A percentile compares a stretch with the other conserved stretches of the same genome.
Evolutionary conservation across 2,329 filamentous ascomycete species (phyloP).

Genomic region (Clonostachys chloroleuca): DNA sequence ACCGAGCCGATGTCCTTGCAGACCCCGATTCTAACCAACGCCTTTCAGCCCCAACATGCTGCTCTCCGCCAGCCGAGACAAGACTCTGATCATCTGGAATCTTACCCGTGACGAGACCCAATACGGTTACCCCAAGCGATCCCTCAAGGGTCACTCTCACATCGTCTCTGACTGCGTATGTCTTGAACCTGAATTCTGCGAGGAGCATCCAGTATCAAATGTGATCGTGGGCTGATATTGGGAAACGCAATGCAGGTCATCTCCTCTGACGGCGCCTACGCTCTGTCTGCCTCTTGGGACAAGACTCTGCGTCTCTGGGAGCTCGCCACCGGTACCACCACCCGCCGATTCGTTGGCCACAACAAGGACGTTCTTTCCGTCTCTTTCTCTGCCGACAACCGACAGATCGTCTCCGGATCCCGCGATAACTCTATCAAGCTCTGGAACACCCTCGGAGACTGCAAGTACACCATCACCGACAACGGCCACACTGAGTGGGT

Average conservation of each 20-base stretch:
- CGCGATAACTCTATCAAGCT: constrained; percentile 99
- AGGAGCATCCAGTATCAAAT: constrained; percentile 3
- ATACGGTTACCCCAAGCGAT: constrained; percentile 99
- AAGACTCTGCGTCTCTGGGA: constrained; percentile 99
- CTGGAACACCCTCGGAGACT: constrained; percentile 99
- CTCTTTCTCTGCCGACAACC: constrained; percentile 99
- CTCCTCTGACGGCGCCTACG: constrained; percentile 98
- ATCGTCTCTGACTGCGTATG: constrained; percentile 99
- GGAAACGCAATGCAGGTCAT: constrained; percentile 65
- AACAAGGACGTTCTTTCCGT: constrained; percentile 99
- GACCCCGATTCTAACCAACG: constrained; percentile 9
- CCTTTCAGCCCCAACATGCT: constrained; percentile 90
- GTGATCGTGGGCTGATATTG: constrained; percentile 4
- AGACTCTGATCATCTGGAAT: constrained; percentile 99
- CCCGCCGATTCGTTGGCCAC: constrained; percentile 97
- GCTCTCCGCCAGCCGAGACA: constrained; percentile 94
- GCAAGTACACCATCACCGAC: constrained; percentile 99
- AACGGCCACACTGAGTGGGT: constrained; percentile 99
- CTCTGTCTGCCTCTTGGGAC: constrained; percentile 98
- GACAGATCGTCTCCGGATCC: constrained; percentile 98
- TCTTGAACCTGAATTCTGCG: constrained; percentile 22
- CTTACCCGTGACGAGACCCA: constrained; percentile 96
- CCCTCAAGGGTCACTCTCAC: constrained; percentile 98
- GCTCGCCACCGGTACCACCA: constrained; percentile 94
- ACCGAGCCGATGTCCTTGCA: not conserved